Conservation (phyloP, 768 basidiomycete species). For the Mycena chlorophos region DNA sequence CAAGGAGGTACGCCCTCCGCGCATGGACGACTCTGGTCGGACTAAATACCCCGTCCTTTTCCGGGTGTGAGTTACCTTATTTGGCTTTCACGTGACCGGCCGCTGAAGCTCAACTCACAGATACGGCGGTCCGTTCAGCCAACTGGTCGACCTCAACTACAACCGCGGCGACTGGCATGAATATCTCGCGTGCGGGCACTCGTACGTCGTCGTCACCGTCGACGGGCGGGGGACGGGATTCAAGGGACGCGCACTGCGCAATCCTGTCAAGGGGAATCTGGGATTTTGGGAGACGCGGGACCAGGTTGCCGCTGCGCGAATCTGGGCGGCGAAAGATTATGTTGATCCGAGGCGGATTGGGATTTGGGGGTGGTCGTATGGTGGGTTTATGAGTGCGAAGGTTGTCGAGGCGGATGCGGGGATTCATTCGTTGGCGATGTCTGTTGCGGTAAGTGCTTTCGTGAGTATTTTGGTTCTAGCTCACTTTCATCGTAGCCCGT, state of each 20-base stretch:
- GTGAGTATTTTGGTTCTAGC: slow-evolving; percentile 15
- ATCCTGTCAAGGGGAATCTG: slow-evolving; percentile 84
- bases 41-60: slow-evolving; percentile 96
- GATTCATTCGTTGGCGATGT: slow-evolving; percentile 87
- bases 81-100: slow-evolving; percentile 4
- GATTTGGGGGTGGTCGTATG: slow-evolving; percentile 99
- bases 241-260: slow-evolving; percentile 81
- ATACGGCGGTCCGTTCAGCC: slow-evolving; percentile 90
- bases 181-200: slow-evolving; percentile 76
- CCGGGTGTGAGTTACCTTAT: slow-evolving; percentile 57
- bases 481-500: slow-evolving; percentile 60
- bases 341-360: slow-evolving; percentile 88
- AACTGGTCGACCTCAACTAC: slow-evolving; percentile 69
- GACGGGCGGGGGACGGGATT: slow-evolving; percentile 95
- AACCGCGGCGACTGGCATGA: slow-evolving; percentile 76
- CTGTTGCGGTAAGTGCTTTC: slow-evolving; percentile 70
- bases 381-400: slow-evolving; percentile 94
- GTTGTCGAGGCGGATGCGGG: slow-evolving; percentile 88
- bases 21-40: slow-evolving; percentile 92
- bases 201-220: slow-evolving; percentile 84
- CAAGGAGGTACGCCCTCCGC: slow-evolving; percentile 86
- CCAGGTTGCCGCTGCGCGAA: slow-evolving; percentile 83
- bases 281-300: slow-evolving; percentile 89
- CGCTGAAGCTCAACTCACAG: slow-evolving; percentile 34
- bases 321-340: slow-evolving; percentile 85